Evolutionary conservation across 208 protist genomes (phyloP).

Genomic region (Trypanosoma theileri): DNA sequence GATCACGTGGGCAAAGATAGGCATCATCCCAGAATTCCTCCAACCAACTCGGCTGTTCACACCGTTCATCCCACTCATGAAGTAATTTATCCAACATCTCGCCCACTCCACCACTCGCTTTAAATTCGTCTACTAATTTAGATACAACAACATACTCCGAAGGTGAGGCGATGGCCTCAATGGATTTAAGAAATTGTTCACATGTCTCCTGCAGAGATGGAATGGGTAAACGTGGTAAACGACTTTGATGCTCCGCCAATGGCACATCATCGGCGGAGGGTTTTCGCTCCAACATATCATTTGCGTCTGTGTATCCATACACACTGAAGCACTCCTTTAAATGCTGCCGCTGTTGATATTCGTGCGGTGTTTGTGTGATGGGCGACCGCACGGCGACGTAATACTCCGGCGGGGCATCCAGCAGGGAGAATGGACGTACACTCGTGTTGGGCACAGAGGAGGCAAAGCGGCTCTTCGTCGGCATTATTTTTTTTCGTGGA

Average conservation of each 20-base stretch:
- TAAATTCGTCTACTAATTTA: conserved; percentile 28
- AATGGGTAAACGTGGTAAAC: conserved; percentile 30
- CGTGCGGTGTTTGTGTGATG: not conserved
- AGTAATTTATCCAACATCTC: conserved; percentile 29
- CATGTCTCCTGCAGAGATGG: conserved; percentile 31
- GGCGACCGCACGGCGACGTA: conserved; percentile 12
- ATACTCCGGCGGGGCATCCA: conserved; percentile 19
- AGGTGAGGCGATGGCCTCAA: conserved; percentile 26
- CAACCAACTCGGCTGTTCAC: conserved; percentile 29
- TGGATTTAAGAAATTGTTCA: conserved; percentile 31
- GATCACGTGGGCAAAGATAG: conserved; percentile 36
- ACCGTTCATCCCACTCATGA: conserved; percentile 17
- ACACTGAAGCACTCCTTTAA: conserved; percentile 15
- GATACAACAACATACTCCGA: conserved; percentile 29
- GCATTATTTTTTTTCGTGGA: not conserved
- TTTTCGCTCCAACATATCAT: not conserved
- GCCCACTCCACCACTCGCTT: conserved; percentile 20
- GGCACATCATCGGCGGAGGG: not conserved
- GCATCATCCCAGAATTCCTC: conserved; percentile 45
- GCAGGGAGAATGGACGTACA: not conserved
- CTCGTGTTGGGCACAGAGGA: not conserved
- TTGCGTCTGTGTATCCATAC: conserved; percentile 16
- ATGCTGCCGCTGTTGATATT: not conserved
- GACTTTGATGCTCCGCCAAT: conserved; percentile 21
- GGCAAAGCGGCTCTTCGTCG: not conserved